Base-by-base conservation (phyloP, 352 stramenopile genomes). In the Albugo candida region DNA sequence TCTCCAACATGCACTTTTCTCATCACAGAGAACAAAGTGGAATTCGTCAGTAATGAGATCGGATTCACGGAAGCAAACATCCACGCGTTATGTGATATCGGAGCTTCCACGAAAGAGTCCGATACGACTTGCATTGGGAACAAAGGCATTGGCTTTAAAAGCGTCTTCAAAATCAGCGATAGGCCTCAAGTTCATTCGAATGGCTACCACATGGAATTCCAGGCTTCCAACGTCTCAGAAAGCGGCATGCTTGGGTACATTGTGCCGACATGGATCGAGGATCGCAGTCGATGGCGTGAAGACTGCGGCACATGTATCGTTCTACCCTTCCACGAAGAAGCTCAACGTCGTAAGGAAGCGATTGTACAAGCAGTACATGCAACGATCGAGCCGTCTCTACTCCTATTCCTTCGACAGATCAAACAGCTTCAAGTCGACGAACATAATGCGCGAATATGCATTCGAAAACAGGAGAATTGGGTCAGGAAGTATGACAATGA, bases 131-230 rank as follows among this genome's bases (percentile, higher is more conserved):
- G 77, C 53, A 93, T 93, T n/a, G 78, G 81, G 24, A 86, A 87
- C 51, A 93, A 93, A 48, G 81, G 81, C 2, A 93, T 93, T 41
- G 81, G 78, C 18, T 93, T 93, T 49, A 93, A 93, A 58, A 91
- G 76, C n/a, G 81, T 93, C 2, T 93, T 93, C 59, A 85, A 86
- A 51, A 70, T 93, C 17, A 86, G 78, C 0, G 67, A 89, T 37
- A 52, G 56, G 0, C 81, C 81, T 0, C 65, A 93, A 35, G 74
- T 93, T 34, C 81, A 93, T 55, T 92, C 78, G 40, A 92, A 92
- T 42, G 81, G 81, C 13, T 89, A 86, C 46, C 78, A 87, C 49
- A 72, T 88, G 17, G 70, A 67, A 41, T 93, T 92, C 44, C 59
- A 77, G 56, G 64, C 75, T n/a, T 69, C 66, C 18, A 69, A 65